A percentile compares a stretch with the other conserved stretches of the same genome.
These are phyloP conservation scores for Carnegiea gigantea DNA, from an alignment of 179 eudicot genomes.

Conservation along the genomic window DNA sequence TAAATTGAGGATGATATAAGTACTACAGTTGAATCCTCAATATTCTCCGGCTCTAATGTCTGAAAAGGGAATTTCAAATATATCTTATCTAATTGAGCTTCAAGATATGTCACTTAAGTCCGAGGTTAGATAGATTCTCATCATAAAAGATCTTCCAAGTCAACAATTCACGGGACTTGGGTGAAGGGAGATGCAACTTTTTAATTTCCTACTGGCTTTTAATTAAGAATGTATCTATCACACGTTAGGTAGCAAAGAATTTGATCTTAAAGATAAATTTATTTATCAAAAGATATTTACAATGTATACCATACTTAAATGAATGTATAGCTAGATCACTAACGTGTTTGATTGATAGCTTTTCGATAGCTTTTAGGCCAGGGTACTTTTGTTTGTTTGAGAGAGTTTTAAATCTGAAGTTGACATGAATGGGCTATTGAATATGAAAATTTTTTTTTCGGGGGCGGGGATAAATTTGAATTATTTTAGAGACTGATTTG, in stretches of 20 bases:
- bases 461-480: no score
- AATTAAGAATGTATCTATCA: neutral
- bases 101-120: neutral
- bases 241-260: neutral
- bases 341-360: no score
- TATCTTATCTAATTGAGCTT: neutral
- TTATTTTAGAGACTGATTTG: no score
- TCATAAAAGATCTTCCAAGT: neutral
- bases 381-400: no score
- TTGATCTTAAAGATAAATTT: neutral
- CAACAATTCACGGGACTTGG: constrained; percentile 11
- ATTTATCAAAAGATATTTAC: neutral
- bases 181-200: constrained; percentile 10
- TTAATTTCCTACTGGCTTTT: neutral
- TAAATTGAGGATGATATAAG: no score
- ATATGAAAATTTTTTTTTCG: no score
- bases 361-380: no score
- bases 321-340: no score
- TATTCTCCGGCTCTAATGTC: neutral
- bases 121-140: neutral
- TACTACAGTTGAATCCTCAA: neutral
- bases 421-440: no score
- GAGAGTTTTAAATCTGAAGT: no score
- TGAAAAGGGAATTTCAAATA: neutral
- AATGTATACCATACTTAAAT: no score